These are phyloP conservation scores for Yueomyces sinensis DNA, from an alignment of 805 yeast genomes.

Conservation along the genomic window DNA sequence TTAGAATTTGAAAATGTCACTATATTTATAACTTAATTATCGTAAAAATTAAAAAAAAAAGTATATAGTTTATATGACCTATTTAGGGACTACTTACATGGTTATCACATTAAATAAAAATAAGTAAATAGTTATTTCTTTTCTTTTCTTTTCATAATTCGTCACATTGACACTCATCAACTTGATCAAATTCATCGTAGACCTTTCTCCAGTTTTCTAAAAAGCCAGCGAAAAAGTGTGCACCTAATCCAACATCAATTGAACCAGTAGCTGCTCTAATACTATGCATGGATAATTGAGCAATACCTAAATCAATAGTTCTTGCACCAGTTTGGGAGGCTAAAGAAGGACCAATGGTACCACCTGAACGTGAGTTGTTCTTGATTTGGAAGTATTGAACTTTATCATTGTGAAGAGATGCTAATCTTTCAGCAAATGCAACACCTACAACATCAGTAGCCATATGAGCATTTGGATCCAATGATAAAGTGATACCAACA, in stretches of 20 bases:
- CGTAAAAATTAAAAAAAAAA: too few relatives aligned
- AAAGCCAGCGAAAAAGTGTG: constrained; percentile 59
- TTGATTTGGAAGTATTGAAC: constrained; percentile 78
- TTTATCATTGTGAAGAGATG: constrained; percentile 46
- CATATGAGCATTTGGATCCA: constrained; percentile 74
- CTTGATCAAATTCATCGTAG: constrained; percentile 38
- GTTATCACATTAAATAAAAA: too few relatives aligned
- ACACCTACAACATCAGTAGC: constrained; percentile 69
- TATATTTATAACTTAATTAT: too few relatives aligned
- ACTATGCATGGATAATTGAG: constrained; percentile 79
- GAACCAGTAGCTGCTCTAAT: constrained; percentile 73
- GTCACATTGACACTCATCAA: too few relatives aligned
- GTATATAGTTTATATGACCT: too few relatives aligned
- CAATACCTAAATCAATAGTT: constrained; percentile 70
- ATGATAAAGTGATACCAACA: constrained; percentile 54
- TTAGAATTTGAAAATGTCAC: too few relatives aligned
- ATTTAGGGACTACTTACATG: too few relatives aligned
- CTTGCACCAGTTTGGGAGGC: constrained; percentile 56
- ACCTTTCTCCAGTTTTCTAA: constrained; percentile 53
- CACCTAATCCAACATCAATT: constrained; percentile 63
- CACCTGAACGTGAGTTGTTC: constrained; percentile 77
- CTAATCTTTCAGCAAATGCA: constrained; percentile 59
- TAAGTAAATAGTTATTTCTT: too few relatives aligned
- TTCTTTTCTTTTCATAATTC: neutral
- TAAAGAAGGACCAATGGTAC: constrained; percentile 72